Evolutionary conservation across 805 yeast species (phyloP).

Genomic region (Spathaspora boniae): DNA sequence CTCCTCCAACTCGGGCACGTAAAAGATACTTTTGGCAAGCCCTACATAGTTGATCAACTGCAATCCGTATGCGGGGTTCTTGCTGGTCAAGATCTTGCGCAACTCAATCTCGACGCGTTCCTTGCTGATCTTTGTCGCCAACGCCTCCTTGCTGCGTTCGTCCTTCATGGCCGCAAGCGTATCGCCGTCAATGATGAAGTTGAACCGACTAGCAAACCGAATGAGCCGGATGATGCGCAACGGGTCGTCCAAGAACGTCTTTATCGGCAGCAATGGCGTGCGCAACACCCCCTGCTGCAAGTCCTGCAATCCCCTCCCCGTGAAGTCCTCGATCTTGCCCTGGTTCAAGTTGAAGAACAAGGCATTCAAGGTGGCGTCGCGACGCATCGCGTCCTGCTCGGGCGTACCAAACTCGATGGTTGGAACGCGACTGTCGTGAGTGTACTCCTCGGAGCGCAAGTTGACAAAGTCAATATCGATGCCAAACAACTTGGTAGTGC

Average conservation of each 20-base stretch:
- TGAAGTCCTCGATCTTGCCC: conserved; percentile 76
- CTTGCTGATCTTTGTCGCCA: conserved; percentile 73
- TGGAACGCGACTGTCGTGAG: conserved; percentile 85
- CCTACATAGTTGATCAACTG: conserved; percentile 51
- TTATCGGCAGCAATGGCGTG: conserved; percentile 82
- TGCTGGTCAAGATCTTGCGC: conserved; percentile 67
- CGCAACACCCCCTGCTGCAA: conserved; percentile 65
- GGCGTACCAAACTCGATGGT: conserved; percentile 82
- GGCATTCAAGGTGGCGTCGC: conserved; percentile 96
- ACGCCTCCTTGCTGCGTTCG: conserved; percentile 51
- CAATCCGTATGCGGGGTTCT: conserved; percentile 62
- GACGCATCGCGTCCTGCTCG: conserved; percentile 80
- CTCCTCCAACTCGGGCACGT: conserved; percentile 21
- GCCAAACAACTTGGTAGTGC: conserved; percentile 82
- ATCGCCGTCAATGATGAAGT: conserved; percentile 58
- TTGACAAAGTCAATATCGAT: conserved; percentile 93
- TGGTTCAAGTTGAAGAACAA: conserved; percentile 78
- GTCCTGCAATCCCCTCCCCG: conserved; percentile 73
- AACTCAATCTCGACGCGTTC: conserved; percentile 89
- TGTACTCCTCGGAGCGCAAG: conserved; percentile 80
- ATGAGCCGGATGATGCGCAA: conserved; percentile 80
- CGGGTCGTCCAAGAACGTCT: conserved; percentile 93
- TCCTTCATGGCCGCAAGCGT: conserved; percentile 65
- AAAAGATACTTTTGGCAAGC: conserved; percentile 58
- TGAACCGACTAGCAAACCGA: conserved; percentile 79